Evolutionary conservation across 1,284 basidiomycete genomes (phyloP).

Genomic region (Ceratobasidium sp.): DNA sequence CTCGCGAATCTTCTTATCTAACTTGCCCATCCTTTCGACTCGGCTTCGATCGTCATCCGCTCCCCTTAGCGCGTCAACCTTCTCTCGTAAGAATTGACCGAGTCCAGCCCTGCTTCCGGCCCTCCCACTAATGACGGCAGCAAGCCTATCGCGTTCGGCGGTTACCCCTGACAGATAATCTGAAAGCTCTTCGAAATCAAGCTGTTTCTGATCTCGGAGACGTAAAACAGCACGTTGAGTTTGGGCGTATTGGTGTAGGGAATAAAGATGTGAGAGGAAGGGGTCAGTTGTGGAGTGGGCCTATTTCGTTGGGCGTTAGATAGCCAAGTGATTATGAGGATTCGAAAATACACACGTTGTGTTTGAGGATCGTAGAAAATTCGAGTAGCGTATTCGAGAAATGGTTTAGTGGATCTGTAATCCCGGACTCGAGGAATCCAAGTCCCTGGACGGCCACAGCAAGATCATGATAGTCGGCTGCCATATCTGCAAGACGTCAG

Average conservation of each 20-base stretch:
- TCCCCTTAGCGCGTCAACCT: slow-evolving; percentile 91
- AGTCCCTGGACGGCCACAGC: slow-evolving; percentile 96
- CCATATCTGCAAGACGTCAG: slow-evolving; percentile 78
- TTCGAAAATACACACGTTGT: slow-evolving; percentile 69
- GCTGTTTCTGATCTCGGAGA: slow-evolving; percentile 97
- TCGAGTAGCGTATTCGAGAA: slow-evolving; percentile 96
- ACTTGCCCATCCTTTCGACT: slow-evolving; percentile 91
- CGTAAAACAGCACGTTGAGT: slow-evolving; percentile 93
- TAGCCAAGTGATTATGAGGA: background rate
- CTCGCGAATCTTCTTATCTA: slow-evolving; percentile 96
- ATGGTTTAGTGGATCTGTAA: slow-evolving; percentile 95
- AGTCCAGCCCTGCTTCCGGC: slow-evolving; percentile 83
- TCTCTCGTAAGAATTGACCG: slow-evolving; percentile 93
- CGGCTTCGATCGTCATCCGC: slow-evolving; percentile 94
- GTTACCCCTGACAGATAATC: slow-evolving; percentile 94
- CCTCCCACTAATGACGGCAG: slow-evolving; percentile 83
- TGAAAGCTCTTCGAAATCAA: slow-evolving; percentile 98
- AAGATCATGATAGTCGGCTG: slow-evolving; percentile 96
- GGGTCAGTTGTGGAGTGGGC: slow-evolving; percentile 90
- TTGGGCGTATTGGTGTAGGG: slow-evolving; percentile 88
- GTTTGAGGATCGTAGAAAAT: slow-evolving; percentile 87
- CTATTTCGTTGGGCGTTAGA: slow-evolving; percentile 59
- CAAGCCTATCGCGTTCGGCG: slow-evolving; percentile 90
- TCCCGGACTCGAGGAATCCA: slow-evolving; percentile 97
- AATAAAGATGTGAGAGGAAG: slow-evolving; percentile 90